Base-by-base conservation (phyloP, 108 stramenopile genomes). In the Skeletonema menzelii region DNA sequence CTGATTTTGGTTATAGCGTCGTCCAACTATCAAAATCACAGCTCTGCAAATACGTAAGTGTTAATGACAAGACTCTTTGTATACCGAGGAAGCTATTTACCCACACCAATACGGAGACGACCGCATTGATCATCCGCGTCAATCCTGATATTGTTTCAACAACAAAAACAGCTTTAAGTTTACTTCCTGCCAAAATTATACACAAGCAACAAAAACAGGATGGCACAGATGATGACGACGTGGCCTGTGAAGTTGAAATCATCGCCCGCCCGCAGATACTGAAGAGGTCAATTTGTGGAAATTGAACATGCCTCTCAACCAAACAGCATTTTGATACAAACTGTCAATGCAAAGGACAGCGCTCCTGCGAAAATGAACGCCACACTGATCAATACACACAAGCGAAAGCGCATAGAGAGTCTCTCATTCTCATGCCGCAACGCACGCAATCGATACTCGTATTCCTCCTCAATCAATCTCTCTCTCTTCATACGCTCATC, bases 241-340 rank as follows among this genome's bases (percentile, higher is more conserved):
- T 47, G 17, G 3, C 17, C n/a, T 47, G 19, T 47, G 46, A 47
- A 47, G 46, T 47, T 47, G 46, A 19, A 47, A 17, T 47, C 17
- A 47, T 6, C n/a, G 46, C 46, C 4, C 46, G 46, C 6, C 46
- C 46, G 12, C 46, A 47, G n/a, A 47, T 47, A 19, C 46, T 47
- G 17, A 19, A 19, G 46, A 4, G 46, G 19, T 19, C n/a, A 47
- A 19, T 47, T 4, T 6, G 46, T 47, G 46, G 46, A 19, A 19
- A 46, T 19, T 47, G 17, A 47, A 19, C 17, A 19, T 42, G 5
- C 28, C 62, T 65, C 34, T 69, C 63, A 20, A 79, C 72, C 14
- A 72, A 71, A 61, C 59, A 78, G 42, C 70, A 78, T 78, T 57
- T 66, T 63, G 15, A 78, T 53, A 38, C 77, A 78, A 34, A 78